Percentiles rank a stretch among this genome's conserved stretches.
Conservation (phyloP, 495 filamentous ascomycete genomes). For the Penicillium verhagenii region DNA sequence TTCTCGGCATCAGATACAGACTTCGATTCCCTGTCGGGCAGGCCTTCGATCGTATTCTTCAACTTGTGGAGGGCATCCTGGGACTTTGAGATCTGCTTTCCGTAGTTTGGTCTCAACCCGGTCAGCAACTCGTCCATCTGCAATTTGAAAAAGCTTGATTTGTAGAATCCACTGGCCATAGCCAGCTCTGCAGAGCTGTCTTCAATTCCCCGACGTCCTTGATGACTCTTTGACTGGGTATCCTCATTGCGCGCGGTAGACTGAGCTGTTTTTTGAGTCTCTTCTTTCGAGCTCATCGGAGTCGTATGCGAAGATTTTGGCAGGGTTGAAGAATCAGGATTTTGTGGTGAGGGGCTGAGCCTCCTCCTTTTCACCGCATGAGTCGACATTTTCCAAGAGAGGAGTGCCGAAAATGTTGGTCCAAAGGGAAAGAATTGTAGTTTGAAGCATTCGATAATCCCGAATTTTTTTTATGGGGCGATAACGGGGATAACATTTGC, state of each 20-base stretch:
- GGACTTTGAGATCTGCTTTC: constrained; percentile 59
- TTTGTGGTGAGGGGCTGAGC: constrained; percentile 32
- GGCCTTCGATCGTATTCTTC: constrained; percentile 70
- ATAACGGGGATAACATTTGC: constrained; percentile 19
- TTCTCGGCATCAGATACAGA: constrained; percentile 65
- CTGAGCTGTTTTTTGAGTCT: constrained; percentile 4
- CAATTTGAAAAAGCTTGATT: constrained; percentile 78
- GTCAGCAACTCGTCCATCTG: constrained; percentile 81
- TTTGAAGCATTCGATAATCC: background rate
- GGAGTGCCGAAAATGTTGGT: background rate
- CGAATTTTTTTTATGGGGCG: constrained; percentile 25
- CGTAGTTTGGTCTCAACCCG: constrained; percentile 66
- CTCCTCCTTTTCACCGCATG: constrained; percentile 39
- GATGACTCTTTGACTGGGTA: constrained; percentile 7
- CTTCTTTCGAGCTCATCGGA: constrained; percentile 11
- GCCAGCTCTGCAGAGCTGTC: constrained; percentile 40
- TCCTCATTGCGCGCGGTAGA: constrained; percentile 11
- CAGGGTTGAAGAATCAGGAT: constrained; percentile 14
- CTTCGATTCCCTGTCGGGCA: constrained; percentile 56
- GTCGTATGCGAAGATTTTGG: constrained; percentile 2
- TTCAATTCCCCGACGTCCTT: constrained; percentile 19
- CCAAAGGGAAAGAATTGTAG: background rate
- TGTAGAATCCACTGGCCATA: constrained; percentile 52
- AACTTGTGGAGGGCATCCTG: constrained; percentile 70
- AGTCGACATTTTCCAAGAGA: constrained; percentile 26